Evolutionary conservation across 805 yeast species (phyloP), one percentile per base, ranked within the genome.

Genomic region (Wickerhamomyces chaumierensis): DNA sequence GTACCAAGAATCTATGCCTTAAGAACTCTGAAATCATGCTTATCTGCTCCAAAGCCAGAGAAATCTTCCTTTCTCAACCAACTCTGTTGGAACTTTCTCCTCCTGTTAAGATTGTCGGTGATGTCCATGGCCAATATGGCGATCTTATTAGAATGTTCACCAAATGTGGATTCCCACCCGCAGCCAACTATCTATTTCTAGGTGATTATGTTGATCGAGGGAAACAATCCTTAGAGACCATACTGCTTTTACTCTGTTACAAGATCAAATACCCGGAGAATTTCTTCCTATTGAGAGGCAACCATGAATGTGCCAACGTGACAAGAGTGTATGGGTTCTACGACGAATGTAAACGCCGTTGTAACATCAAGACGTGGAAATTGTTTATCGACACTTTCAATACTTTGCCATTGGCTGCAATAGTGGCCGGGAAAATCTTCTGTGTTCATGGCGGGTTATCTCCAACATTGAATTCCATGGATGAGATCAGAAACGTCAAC

Each of bases 201-300:
- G 98, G 98, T 49, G 98, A 90, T 70, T 90, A 90, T 58, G 98
- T 90, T 48, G 98, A 90, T 69, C 81, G 98, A 71, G 98, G 98
- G 56, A 87, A 88, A 60, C 97, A 92, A 69, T 85, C 95, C 23
- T 68, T 92, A 52, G 98, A 90, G 63, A 92, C 97, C 16, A 90
- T 90, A 55, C 90, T 97, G 63, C 68, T 90, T 47, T 69, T 90
- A 56, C 74, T 90, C 56, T 96, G 96, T 33, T 90, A 90, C 71
- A 90, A 90, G 68, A 90, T 90, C 65, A 90, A 90, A 70, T 92
- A 90, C 62, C 98, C 98, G 36, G 98, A 90, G 65, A 90, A 90
- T 68, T 90, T 90, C 59, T 90, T 90, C 65, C 87, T 90, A 53
- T 73, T 90, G 52, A 80, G 98, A 70, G 98, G 98, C 48, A 90